Base-by-base conservation (phyloP, 352 stramenopile species). In the Blastocystis sp. region DNA sequence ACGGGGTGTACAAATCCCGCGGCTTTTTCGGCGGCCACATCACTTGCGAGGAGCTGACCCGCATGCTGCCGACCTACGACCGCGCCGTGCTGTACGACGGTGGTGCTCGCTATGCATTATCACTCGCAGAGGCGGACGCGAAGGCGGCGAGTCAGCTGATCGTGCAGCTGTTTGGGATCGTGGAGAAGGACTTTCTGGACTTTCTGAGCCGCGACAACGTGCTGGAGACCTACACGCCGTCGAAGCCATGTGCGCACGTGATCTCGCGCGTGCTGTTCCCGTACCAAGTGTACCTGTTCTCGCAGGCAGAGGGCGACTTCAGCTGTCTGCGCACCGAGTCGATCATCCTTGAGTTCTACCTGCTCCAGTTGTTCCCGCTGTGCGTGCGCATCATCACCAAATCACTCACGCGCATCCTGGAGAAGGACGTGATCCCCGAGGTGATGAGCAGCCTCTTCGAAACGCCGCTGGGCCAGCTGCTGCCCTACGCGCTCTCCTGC, bases 211-310 rank as follows among this genome's bases (percentile, higher is more conserved):
- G 43, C 17, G 1, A 38, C 10, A 64, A 59, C 10, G 11, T 24
- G 17, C 45, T 60, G 17, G 24, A 19, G 2, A 45, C 9, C 19
- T 38, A 28, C n/a, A 1, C 34, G 28, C 74, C 74, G 2, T 68
- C 57, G 14, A 62, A 43, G 42, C 11, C 40, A 6, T 48, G 19
- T 59, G 9, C 28, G 38, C 24, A 59, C 21, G 6, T 68, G 3
- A 10, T 76, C 1, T n/a, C 79, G 11, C 7, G 2, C 7, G 59
- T 88, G 9, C 43, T 88, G 19, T 79, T 88, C 61, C 78, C 78
- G 9, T 88, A 78, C 45, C 78, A 88, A 54, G 24, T 88, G 2
- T 88, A 88, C 45, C 42, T 78, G 7, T 21, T 88, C 52, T 65
- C 64, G 11, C 78, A 88, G 45, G 78, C 68, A 0, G 52, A 76